Base-by-base conservation (phyloP, 257 asterid species). In the Solanum appendiculatum region DNA sequence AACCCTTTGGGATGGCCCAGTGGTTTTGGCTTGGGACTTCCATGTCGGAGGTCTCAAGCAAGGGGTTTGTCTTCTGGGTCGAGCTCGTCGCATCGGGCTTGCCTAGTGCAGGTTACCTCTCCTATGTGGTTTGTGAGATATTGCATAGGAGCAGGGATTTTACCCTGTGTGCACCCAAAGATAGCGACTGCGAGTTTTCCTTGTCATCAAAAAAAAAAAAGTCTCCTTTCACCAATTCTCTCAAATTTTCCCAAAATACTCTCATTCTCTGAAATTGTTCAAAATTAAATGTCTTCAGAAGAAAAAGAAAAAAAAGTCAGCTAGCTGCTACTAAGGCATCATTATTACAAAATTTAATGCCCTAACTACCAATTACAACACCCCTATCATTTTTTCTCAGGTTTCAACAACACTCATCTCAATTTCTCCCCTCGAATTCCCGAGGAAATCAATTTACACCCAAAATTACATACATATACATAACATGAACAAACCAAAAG, bases 271-370 rank as follows among this genome's bases (percentile, higher is more conserved):
- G 54, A 44, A 44, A 11, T n/a, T 18, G 12, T 70, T 70, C 44
- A 70, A 64, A 68, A 72, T 29, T 58, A 69, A 84, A 94, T 94
- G 96, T 92, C 94, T 72, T 92, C 96, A 14, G 93, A 91, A 84
- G 16, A 87, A 36, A 86, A 20, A 7, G 63, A 5, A 7, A 18
- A 8, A 63, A n/a, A 63, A 89, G 13, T 9, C 75, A 21, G 36
- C 74, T 69, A 69, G n/a, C 92, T 7, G 92, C 36, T 34, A 21
- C n/a, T 0, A 21, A 88, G 14, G 83, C 46, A 2, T 54, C 90
- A 9, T 86, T 95, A 23, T 80, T 91, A 36, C 90, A 91, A 42
- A 87, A 48, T 82, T 56, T 93, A 33, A 87, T 89, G n/a, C n/a
- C n/a, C n/a, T n/a, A n/a, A n/a, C n/a, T n/a, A 54, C 64, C 40